Evolutionary conservation across 129 eudicot species (phyloP), one percentile per base, ranked within the genome.

Genomic region (Lonicera japonica): DNA sequence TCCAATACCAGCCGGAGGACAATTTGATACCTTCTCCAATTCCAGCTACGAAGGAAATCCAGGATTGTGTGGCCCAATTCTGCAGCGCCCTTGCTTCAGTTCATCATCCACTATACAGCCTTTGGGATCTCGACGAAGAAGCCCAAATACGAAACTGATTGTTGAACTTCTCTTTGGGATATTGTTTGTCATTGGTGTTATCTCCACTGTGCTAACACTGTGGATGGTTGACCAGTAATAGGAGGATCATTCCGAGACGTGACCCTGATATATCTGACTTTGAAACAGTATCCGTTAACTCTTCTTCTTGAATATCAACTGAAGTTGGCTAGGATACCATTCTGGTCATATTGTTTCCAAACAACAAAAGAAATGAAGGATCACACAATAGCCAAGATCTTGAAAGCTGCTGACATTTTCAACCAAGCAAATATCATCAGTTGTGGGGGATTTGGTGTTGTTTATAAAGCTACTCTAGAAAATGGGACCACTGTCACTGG

Each of bases 401-500:
- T 87, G 77, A 87, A 78, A 72, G 95, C 91, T 77, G 83, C 95
- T 1, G 85, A 87, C 21, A 75, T 83, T 66, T 87, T 87, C 76
- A 81, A 74, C 76, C 95, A 87, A 67, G 82, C 87, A 41, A 87
- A 87, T 45, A 87, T 87, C 54, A 65, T 87, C 19, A 91, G 95
- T 34, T 87, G 95, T 63, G 95, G 95, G 19, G 95, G 92, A 9
- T 84, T 84, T 25, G 95, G 95, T 41, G 62, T 87, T 79, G 95
- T 87, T 38, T 87, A 72, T 45, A 87, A 83, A 81, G 95, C 95
- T 60, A 87, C 83, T 16, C 60, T 87, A 21, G 73, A 64, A 56
- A 70, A 83, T 41, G 95, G 95, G 40, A 70, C 79, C 24, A 81
- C 69, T 68, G 77, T 87, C n/a, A n/a, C n/a, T n/a, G 67, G 95